Conservation (phyloP, 345 rosid species). For the Punica granatum region DNA sequence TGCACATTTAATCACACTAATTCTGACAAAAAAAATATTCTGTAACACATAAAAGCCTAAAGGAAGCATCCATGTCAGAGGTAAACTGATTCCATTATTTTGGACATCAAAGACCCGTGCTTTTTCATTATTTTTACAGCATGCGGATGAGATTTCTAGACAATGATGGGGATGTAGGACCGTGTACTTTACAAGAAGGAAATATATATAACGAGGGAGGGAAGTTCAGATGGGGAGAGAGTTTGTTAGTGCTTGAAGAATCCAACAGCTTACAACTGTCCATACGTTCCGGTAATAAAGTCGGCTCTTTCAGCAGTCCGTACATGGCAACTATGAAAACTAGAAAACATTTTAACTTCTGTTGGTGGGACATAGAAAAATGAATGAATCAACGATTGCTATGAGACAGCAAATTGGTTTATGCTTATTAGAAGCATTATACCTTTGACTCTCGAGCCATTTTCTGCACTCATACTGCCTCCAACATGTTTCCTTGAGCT, state of each 20-base stretch:
- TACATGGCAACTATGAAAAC: not conserved
- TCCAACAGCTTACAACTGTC: not conserved
- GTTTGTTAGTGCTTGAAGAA: not conserved
- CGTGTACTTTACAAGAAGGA: no score
- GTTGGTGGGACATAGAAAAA: not conserved
- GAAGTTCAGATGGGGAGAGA: not conserved
- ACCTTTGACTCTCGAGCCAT: constrained; percentile 41
- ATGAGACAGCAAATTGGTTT: not conserved
- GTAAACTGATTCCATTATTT: not conserved
- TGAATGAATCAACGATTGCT: not conserved
- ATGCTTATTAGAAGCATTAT: not conserved
- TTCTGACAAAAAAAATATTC: not conserved
- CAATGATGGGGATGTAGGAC: no score
- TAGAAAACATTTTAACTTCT: not conserved
- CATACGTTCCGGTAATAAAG: no score
- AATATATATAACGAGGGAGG: not conserved
- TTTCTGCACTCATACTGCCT: constrained; percentile 29
- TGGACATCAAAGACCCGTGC: not conserved
- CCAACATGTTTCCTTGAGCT: constrained; percentile 45
- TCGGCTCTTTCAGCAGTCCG: no score
- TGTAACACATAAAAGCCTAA: no score
- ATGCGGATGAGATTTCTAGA: no score
- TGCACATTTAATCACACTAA: not conserved
- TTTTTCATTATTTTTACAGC: no score
- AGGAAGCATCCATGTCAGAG: not conserved